Conservation (phyloP, 176 grass and related monocot genomes). For the Oryza glaberrima region DNA sequence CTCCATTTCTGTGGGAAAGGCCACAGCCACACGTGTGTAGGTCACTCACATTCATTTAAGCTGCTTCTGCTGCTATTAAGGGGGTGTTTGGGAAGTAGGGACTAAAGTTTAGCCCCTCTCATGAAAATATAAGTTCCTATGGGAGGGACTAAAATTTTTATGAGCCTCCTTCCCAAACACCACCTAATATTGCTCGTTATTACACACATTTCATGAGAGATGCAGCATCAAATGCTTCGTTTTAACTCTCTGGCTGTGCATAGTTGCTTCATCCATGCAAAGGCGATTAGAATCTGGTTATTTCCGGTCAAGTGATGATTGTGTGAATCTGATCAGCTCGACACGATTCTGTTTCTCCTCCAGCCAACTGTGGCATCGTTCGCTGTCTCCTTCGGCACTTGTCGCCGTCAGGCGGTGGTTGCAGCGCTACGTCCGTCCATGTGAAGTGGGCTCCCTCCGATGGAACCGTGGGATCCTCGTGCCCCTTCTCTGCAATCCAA, state of each 20-base stretch:
- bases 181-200: background rate
- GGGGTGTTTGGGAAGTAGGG: no score
- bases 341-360: conserved; percentile 15
- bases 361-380: conserved; percentile 4
- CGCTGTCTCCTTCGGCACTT: background rate
- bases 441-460: background rate
- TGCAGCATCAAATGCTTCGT: background rate
- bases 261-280: conserved; percentile 6
- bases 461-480: background rate
- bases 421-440: conserved; percentile 19
- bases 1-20: background rate
- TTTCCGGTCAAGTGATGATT: background rate
- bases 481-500: background rate
- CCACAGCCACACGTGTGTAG: background rate
- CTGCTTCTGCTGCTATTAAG: background rate
- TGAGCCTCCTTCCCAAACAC: no score
- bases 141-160: no score
- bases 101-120: no score
- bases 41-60: background rate
- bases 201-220: background rate
- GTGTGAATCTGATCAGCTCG: conserved; percentile 15
- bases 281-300: background rate
- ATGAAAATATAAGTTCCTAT: no score
- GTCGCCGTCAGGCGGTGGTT: conserved; percentile 22
- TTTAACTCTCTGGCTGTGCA: background rate